Percentiles rank a stretch among this genome's conserved stretches.
Conservation (phyloP, 2,329 filamentous ascomycete genomes). For the Arthrobotrys sinensis region DNA sequence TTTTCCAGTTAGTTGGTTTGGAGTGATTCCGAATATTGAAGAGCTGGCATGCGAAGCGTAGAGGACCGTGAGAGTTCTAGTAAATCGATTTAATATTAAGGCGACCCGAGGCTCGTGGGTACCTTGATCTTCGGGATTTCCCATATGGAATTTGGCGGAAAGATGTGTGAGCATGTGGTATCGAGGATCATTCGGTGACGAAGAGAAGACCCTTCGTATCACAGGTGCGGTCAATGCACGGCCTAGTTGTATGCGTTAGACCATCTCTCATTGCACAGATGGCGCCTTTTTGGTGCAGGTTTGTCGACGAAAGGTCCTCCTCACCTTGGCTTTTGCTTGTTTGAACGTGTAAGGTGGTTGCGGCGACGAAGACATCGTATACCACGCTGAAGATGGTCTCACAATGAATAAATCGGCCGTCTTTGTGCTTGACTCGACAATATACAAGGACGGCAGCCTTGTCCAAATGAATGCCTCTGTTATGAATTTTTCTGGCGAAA, state of each 20-base stretch:
- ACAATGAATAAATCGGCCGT: conserved; percentile 82
- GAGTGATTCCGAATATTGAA: conserved; percentile 80
- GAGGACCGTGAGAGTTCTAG: conserved; percentile 85
- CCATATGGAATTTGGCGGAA: conserved; percentile 79
- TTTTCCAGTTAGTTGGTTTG: conserved; percentile 79
- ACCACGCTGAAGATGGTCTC: conserved; percentile 93
- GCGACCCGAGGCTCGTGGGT: conserved; percentile 83
- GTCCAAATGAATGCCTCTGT: conserved; percentile 81
- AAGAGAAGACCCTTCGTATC: conserved; percentile 84
- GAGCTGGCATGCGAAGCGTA: conserved; percentile 84
- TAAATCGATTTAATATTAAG: conserved; percentile 88
- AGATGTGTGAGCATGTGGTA: conserved; percentile 92
- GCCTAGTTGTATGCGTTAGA: conserved; percentile 70
- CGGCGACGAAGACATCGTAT: conserved; percentile 88
- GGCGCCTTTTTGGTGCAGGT: conserved; percentile 15
- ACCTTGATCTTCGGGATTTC: conserved; percentile 73
- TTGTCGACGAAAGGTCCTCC: conserved; percentile 69
- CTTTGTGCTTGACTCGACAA: conserved; percentile 78
- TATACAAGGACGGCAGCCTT: conserved; percentile 89
- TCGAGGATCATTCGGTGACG: conserved; percentile 84
- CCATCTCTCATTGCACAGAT: conserved; percentile 59
- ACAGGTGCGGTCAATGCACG: conserved; percentile 83
- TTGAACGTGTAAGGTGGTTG: conserved; percentile 81
- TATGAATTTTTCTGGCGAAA: conserved; percentile 80
- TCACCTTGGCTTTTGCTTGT: conserved; percentile 81